phyloP scores from a whole-genome alignment of 352 stramenopile genomes.

The Phytophthora tentaculata region DNA sequence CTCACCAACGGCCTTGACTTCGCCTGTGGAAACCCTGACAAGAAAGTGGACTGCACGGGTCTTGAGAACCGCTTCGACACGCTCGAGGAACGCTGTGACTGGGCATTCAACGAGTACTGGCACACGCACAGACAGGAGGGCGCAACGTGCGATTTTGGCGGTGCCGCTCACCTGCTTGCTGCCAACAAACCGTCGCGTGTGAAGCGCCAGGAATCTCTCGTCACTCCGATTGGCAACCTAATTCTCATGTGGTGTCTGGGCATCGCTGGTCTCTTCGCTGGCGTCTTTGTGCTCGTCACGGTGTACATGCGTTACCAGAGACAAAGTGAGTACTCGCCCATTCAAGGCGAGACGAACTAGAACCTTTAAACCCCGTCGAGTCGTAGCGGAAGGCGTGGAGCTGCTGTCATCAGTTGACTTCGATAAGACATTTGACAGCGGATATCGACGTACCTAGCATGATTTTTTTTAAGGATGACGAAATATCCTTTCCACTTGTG shows the following conservation, averaged over 20 bases:
- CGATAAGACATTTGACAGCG: conserved; percentile 3
- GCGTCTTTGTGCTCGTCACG: conserved; percentile 9
- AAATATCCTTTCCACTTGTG: neutral
- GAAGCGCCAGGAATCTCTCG: conserved; percentile 24
- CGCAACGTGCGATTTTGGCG: conserved; percentile 81
- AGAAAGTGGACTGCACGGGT: conserved; percentile 54
- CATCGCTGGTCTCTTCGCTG: conserved; percentile 18
- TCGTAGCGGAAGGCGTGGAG: conserved; percentile 3
- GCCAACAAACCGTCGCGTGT: conserved; percentile 11
- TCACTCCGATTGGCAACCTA: conserved; percentile 20
- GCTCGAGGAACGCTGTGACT: conserved; percentile 57
- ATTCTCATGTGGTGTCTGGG: conserved; percentile 30
- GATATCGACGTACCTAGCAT: neutral
- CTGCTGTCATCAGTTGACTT: conserved; percentile 22
- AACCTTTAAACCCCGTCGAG: conserved; percentile 12
- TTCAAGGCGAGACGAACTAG: conserved; percentile 16
- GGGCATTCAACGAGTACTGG: conserved; percentile 65
- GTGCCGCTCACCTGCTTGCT: conserved; percentile 58
- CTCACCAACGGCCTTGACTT: conserved; percentile 64
- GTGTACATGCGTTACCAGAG: conserved; percentile 22
- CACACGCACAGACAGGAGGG: conserved; percentile 60
- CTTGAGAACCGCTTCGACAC: conserved; percentile 53
- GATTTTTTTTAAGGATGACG: no score
- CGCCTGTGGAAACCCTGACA: conserved; percentile 52
- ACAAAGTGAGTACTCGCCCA: conserved; percentile 25